phyloP scores from a whole-genome alignment of 1,139 yeast genomes.

The Kluyveromyces marxianus region DNA sequence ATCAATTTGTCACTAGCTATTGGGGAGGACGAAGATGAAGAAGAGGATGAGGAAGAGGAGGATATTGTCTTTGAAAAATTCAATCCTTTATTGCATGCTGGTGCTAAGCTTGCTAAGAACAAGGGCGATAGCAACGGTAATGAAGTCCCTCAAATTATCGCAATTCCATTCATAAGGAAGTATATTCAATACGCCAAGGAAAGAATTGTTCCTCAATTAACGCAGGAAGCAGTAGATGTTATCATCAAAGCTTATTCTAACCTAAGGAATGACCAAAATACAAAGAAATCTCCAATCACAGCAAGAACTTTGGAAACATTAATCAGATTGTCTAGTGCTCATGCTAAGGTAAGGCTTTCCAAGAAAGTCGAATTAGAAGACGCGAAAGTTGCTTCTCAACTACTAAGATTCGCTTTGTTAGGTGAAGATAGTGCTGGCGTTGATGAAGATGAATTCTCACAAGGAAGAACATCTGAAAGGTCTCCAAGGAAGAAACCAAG shows the following conservation, averaged over 20 bases:
- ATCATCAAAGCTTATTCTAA: slow-evolving; percentile 76
- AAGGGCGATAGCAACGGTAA: slow-evolving; percentile 34
- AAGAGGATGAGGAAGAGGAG: slow-evolving; percentile 33
- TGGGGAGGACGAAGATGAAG: slow-evolving; percentile 47
- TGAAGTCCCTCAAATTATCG: slow-evolving; percentile 50
- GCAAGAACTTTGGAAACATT: slow-evolving; percentile 96
- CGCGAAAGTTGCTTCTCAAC: slow-evolving; percentile 79
- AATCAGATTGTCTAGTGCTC: slow-evolving; percentile 93
- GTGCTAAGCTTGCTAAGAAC: slow-evolving; percentile 41
- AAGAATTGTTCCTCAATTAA: slow-evolving; percentile 74
- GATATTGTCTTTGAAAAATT: slow-evolving; percentile 68
- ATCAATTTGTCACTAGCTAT: slow-evolving; percentile 66
- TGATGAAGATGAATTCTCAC: slow-evolving; percentile 22
- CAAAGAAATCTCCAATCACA: slow-evolving; percentile 90
- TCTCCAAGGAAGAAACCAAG: slow-evolving; percentile 30
- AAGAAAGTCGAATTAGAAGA: slow-evolving; percentile 67
- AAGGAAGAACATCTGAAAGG: slow-evolving; percentile 25
- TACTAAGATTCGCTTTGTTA: slow-evolving; percentile 78
- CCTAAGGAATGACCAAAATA: slow-evolving; percentile 72
- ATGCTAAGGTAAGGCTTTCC: slow-evolving; percentile 87
- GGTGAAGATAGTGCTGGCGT: slow-evolving; percentile 33
- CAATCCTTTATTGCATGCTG: slow-evolving; percentile 77
- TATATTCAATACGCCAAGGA: slow-evolving; percentile 92
- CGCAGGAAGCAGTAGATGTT: slow-evolving; percentile 70
- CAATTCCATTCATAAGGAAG: slow-evolving; percentile 82